Percentiles rank a stretch among this genome's conserved stretches.
phyloP scores from a whole-genome alignment of 2,329 filamentous ascomycete genomes.

The Verticillium nubilum region DNA sequence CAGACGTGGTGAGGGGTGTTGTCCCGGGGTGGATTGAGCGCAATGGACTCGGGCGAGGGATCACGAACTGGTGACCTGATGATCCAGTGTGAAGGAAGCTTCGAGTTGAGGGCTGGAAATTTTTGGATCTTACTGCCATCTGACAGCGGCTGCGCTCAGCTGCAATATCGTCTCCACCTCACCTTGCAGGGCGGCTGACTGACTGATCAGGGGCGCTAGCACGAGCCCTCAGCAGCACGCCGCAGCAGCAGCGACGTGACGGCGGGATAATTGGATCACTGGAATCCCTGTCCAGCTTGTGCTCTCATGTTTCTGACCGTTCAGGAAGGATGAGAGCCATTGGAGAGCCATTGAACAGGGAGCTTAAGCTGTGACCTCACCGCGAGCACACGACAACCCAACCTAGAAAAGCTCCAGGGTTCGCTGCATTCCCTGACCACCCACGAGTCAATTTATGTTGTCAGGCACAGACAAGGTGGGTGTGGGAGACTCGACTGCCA shows the following conservation, averaged over 20 bases:
- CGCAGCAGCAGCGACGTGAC: too few relatives aligned
- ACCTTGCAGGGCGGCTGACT: too few relatives aligned
- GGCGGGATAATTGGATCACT: neutral
- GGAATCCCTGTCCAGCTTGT: neutral
- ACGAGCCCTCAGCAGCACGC: too few relatives aligned
- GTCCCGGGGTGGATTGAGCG: neutral
- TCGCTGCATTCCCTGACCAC: neutral
- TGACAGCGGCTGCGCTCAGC: neutral
- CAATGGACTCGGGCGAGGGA: neutral
- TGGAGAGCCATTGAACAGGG: too few relatives aligned
- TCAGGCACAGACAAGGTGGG: neutral
- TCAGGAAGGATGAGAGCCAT: neutral
- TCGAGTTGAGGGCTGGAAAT: neutral
- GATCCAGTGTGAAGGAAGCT: neutral
- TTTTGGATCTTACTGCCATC: neutral
- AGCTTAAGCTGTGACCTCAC: neutral
- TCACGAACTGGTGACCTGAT: neutral
- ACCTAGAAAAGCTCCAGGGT: neutral
- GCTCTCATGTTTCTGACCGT: too few relatives aligned
- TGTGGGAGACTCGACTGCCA: neutral
- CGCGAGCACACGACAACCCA: neutral
- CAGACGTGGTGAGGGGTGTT: neutral
- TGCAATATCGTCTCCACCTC: neutral
- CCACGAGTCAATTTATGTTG: neutral
- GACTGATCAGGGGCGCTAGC: too few relatives aligned